phyloP scores from a whole-genome alignment of 202 grass and related monocot species.

The Tripidium arundinaceum region DNA sequence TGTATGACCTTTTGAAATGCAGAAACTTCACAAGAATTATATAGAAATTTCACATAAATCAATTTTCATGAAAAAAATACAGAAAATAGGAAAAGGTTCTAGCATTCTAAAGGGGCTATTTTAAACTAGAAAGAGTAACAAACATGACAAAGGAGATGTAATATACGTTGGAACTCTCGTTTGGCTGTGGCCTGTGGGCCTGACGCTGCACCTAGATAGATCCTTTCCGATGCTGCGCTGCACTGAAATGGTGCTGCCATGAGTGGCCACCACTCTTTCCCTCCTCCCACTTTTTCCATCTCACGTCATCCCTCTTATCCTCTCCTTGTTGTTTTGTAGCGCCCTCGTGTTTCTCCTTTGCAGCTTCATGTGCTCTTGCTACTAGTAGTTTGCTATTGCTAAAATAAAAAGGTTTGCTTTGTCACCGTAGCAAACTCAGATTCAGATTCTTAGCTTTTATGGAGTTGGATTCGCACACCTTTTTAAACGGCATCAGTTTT shows the following conservation, averaged over 20 bases:
- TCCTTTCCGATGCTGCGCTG: conserved; percentile 26
- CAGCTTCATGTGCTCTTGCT: neutral
- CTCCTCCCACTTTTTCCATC: neutral
- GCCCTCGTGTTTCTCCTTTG: neutral
- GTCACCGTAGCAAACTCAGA: conserved; percentile 20
- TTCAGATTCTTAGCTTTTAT: conserved; percentile 25
- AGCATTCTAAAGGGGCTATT: too few species aligned
- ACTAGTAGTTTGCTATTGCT: neutral
- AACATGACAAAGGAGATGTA: too few species aligned
- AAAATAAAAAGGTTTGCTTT: neutral
- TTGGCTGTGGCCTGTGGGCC: conserved; percentile 23
- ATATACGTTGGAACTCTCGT: conserved; percentile 30
- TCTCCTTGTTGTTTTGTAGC: conserved; percentile 24
- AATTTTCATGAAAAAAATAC: too few species aligned
- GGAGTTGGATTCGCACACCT: conserved; percentile 13
- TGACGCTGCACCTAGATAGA: conserved; percentile 20
- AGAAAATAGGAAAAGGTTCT: neutral
- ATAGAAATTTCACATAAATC: neutral
- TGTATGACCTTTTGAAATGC: too few species aligned
- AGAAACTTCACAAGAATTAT: neutral
- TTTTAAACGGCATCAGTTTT: neutral
- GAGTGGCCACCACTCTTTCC: conserved; percentile 33
- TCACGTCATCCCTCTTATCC: conserved; percentile 43
- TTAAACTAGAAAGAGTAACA: neutral
- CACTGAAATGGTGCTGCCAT: conserved; percentile 19